A percentile compares a stretch with the other conserved stretches of the same genome.
Evolutionary conservation across 495 filamentous ascomycete species (phyloP).

Genomic region (Amniculicola lignicola): DNA sequence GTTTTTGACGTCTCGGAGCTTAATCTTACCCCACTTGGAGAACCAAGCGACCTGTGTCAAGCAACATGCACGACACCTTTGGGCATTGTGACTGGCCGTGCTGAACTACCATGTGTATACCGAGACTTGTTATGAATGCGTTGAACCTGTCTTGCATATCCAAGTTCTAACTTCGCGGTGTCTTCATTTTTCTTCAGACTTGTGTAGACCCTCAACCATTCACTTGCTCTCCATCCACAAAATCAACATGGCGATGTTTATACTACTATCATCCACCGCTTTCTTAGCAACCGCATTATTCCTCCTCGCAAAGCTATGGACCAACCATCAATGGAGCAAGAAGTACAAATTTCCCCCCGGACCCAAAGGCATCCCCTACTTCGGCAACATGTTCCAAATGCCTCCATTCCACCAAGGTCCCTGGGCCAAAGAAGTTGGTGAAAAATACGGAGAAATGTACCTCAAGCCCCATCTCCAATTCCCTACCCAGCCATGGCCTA

Average conservation of each 20-base stretch:
- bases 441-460: constrained; percentile 25
- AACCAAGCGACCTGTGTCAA: too few relatives aligned
- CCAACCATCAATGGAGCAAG: constrained; percentile 1
- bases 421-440: constrained; percentile 13
- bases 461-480: not conserved
- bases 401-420: constrained; percentile 19
- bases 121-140: too few relatives aligned
- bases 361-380: constrained; percentile 7
- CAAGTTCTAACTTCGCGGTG: too few relatives aligned
- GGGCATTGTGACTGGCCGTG: too few relatives aligned
- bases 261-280: too few relatives aligned
- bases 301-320: constrained; percentile 8
- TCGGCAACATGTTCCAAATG: constrained; percentile 26
- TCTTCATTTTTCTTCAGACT: too few relatives aligned
- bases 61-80: too few relatives aligned
- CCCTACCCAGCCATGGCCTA: not conserved
- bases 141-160: too few relatives aligned
- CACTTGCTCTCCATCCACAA: too few relatives aligned
- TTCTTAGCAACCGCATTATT: constrained; percentile 1
- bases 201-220: too few relatives aligned
- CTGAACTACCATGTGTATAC: too few relatives aligned
- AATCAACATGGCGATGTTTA: too few relatives aligned
- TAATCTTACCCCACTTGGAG: constrained; percentile 9
- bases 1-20: not conserved
- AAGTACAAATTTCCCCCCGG: constrained; percentile 16